Base-by-base conservation (phyloP, 495 filamentous ascomycete species). In the Recurvomyces mirabilis region DNA sequence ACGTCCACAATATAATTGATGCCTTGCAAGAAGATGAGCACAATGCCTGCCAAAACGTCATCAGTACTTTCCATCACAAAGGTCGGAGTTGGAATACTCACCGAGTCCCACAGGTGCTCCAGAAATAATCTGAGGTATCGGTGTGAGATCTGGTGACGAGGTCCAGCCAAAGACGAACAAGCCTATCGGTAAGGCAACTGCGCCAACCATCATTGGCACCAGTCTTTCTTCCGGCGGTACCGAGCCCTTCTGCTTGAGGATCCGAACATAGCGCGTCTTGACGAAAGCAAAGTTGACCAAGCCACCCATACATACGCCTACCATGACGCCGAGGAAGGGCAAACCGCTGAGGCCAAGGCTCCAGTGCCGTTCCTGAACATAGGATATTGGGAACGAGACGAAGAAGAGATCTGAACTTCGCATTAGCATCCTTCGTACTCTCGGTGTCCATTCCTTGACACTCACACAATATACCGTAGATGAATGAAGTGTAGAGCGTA, bases 41-140 rank as follows among this genome's bases (percentile, higher is more conserved):
- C 30, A 15, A 32, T 32, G 30, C 30, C 30, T 32, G 4, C 18
- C 12, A n/a, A n/a, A 3, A 32, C 30, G 13, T 4, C 30, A 12
- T 32, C 12, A 32, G 30, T 4, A 11, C 13, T 15, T 4, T 4
- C 15, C 4, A 22, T 36, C 12, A 53, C 20, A 20, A 53, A 19
- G 12, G 49, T 52, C 6, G 26, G 4, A 12, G 4, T 4, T 15
- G 11, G 12, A 4, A 15, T 32, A n/a, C 30, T n/a, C 20, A 47
- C 39, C 30, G 13, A 32, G n/a, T 4, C 59, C 59, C 24, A 54
- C 49, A 5, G 43, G 46, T 1, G 53, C 43, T 17, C 46, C 53
- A 1, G 46, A 39, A 17, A 76, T 61, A 46, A 74, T 67, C 1
- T 68, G 67, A 43, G 71, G 56, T 42, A 71, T 68, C 65, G 70